Percentiles rank a stretch among this genome's conserved stretches.
Evolutionary conservation across 768 basidiomycete genomes (phyloP).

Genomic region (Mycena epipterygia): DNA sequence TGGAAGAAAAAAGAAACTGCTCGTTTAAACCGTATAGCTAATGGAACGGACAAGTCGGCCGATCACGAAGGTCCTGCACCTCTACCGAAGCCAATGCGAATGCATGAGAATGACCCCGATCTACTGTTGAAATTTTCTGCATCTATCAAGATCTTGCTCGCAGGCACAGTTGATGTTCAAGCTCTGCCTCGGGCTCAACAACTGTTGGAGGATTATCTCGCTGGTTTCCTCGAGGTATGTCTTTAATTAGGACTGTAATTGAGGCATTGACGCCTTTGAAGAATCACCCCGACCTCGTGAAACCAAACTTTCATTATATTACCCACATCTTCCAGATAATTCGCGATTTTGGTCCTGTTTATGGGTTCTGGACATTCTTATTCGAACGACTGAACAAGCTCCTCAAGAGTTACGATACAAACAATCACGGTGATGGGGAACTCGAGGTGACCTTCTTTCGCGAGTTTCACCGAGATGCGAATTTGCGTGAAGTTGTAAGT

Average conservation of each 20-base stretch:
- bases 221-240: conserved; percentile 23
- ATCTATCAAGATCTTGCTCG: conserved; percentile 35
- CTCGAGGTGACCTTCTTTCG: conserved; percentile 46
- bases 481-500: conserved; percentile 33
- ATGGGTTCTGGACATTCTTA: conserved; percentile 48
- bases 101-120: conserved; percentile 11
- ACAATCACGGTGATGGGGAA: conserved; percentile 43
- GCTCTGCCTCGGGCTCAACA: conserved; percentile 14
- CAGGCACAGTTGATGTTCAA: conserved; percentile 15
- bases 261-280: background rate
- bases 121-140: conserved; percentile 1
- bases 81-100: background rate
- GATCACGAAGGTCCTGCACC: background rate
- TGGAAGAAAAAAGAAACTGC: background rate
- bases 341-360: conserved; percentile 44
- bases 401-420: conserved; percentile 42
- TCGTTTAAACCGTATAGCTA: background rate
- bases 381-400: conserved; percentile 49
- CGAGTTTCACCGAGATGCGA: conserved; percentile 32
- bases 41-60: background rate
- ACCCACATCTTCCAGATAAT: conserved; percentile 6
- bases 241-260: background rate
- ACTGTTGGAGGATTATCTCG: conserved; percentile 27
- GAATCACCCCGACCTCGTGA: conserved; percentile 10
- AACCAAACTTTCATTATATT: conserved; percentile 31